Percentiles rank a stretch among this genome's conserved stretches.
phyloP scores from a whole-genome alignment of 371 early-diverging fungal genomes.

The Syncephalastrum racemosum region DNA sequence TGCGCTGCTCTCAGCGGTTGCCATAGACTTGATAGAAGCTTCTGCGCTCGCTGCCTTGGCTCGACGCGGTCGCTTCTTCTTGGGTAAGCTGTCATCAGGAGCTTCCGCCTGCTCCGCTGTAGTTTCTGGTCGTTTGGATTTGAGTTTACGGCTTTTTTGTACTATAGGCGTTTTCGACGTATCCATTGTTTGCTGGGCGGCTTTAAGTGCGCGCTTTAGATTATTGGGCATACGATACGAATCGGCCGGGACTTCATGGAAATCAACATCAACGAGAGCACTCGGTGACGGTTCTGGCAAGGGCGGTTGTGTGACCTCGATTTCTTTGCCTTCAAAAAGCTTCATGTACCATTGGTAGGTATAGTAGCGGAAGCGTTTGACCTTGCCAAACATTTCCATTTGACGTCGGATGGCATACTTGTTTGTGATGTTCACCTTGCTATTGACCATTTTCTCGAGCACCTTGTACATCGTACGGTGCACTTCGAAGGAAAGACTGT shows the following conservation, averaged over 20 bases:
- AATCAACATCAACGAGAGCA: constrained; percentile 11
- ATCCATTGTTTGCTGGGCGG: no score
- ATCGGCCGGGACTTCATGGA: not conserved
- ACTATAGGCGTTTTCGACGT: no score
- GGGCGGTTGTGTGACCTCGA: constrained; percentile 7
- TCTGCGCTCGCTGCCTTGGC: no score
- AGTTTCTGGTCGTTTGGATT: no score
- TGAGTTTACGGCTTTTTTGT: no score
- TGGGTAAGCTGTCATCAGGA: not conserved
- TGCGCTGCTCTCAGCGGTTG: no score
- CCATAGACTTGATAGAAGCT: no score
- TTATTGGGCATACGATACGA: no score
- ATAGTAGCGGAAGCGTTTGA: constrained; percentile 38
- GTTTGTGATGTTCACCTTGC: not conserved
- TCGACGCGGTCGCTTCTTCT: not conserved
- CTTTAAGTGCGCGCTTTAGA: no score
- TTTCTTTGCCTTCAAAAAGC: constrained; percentile 11
- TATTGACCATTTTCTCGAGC: constrained; percentile 17
- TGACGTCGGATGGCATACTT: constrained; percentile 20
- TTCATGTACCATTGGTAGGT: constrained; percentile 20
- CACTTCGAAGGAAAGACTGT: constrained; percentile 12
- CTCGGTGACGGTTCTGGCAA: not conserved
- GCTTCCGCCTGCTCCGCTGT: not conserved
- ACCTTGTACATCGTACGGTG: constrained; percentile 20
- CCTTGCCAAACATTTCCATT: constrained; percentile 38